These are phyloP conservation scores for Diaporthe caulivora DNA, from an alignment of 2,329 filamentous ascomycete genomes.

Conservation along the genomic window DNA sequence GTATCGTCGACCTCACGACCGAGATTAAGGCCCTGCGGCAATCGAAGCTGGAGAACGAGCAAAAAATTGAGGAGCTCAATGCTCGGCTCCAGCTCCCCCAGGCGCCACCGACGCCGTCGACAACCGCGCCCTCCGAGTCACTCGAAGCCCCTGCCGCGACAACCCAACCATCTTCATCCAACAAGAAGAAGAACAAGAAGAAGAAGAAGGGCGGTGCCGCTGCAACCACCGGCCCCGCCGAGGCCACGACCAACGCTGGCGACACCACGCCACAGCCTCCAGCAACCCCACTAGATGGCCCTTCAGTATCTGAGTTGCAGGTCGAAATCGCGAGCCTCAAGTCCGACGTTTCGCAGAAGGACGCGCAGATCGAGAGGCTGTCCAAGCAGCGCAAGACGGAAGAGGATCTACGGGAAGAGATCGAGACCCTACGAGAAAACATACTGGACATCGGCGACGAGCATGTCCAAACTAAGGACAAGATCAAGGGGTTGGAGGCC, in stretches of 20 bases:
- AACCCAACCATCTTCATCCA: constrained; percentile 42
- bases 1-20: constrained; percentile 58
- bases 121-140: constrained; percentile 37
- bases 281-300: constrained; percentile 45
- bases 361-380: constrained; percentile 79
- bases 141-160: constrained; percentile 38
- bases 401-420: constrained; percentile 85
- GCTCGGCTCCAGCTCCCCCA: constrained; percentile 48
- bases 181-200: constrained; percentile 82
- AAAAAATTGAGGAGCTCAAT: constrained; percentile 56
- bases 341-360: constrained; percentile 72
- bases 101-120: constrained; percentile 44
- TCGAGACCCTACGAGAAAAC: constrained; percentile 85
- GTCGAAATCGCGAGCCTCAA: constrained; percentile 64
- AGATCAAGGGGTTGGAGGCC: constrained; percentile 75
- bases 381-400: constrained; percentile 79
- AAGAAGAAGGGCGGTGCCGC: constrained; percentile 83
- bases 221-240: constrained; percentile 51
- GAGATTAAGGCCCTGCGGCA: constrained; percentile 57
- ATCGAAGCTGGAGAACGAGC: constrained; percentile 54
- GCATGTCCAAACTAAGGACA: constrained; percentile 85
- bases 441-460: constrained; percentile 84
- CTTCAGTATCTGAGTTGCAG: constrained; percentile 56
- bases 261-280: constrained; percentile 53
- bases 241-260: constrained; percentile 52